phyloP scores from a whole-genome alignment of 805 yeast species.

The Babjeviella inositovora region DNA sequence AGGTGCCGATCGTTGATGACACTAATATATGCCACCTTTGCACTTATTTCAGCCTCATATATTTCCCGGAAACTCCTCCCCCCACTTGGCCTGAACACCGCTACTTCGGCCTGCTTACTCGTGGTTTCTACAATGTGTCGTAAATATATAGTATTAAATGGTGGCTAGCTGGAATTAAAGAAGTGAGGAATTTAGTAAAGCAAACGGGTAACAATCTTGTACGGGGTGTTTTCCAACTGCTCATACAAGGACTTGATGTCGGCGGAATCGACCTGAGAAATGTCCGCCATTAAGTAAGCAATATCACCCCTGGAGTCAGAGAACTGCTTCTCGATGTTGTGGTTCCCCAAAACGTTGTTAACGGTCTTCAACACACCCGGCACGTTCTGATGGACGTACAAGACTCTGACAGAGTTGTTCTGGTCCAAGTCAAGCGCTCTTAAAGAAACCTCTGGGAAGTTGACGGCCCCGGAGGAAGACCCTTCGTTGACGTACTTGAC shows the following conservation, averaged over 20 bases:
- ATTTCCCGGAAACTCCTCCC: too few relatives aligned
- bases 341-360: slow-evolving; percentile 84
- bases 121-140: too few relatives aligned
- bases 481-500: slow-evolving; percentile 94
- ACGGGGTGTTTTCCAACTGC: slow-evolving; percentile 77
- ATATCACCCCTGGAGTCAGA: slow-evolving; percentile 94
- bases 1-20: too few relatives aligned
- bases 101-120: too few relatives aligned
- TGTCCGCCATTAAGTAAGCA: slow-evolving; percentile 97
- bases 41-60: too few relatives aligned
- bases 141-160: too few relatives aligned
- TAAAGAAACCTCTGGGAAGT: slow-evolving; percentile 95
- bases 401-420: slow-evolving; percentile 78
- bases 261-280: slow-evolving; percentile 64
- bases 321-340: slow-evolving; percentile 95
- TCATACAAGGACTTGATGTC: slow-evolving; percentile 79
- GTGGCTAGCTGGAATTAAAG: too few relatives aligned
- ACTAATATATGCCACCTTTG: too few relatives aligned
- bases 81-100: too few relatives aligned
- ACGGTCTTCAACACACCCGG: slow-evolving; percentile 98
- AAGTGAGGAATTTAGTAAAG: slow-evolving; percentile 36
- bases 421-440: slow-evolving; percentile 82
- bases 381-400: slow-evolving; percentile 93
- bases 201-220: slow-evolving; percentile 81
- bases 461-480: slow-evolving; percentile 85